Evolutionary conservation across 768 basidiomycete genomes (phyloP).

Genomic region (Suillus subalutaceus): DNA sequence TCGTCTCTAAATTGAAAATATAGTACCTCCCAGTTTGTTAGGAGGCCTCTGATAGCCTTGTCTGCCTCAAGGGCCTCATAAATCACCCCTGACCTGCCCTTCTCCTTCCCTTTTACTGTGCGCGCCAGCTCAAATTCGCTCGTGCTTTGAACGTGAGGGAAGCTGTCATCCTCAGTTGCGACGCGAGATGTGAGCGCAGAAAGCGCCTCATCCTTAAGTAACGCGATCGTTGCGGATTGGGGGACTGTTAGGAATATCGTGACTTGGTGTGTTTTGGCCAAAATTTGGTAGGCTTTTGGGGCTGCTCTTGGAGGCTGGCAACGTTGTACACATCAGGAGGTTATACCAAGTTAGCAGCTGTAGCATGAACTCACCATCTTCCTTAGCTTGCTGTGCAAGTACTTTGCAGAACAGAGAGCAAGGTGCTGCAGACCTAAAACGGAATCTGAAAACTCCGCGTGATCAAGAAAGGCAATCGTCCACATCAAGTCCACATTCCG

Average conservation of each 20-base stretch:
- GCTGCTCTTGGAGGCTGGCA: constrained; percentile 53
- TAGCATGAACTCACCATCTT: not conserved
- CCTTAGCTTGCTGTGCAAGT: not conserved
- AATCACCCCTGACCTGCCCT: constrained; percentile 37
- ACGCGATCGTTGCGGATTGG: constrained; percentile 55
- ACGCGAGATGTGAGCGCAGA: constrained; percentile 60
- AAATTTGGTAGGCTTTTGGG: constrained; percentile 67
- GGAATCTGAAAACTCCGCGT: constrained; percentile 30
- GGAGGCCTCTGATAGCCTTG: constrained; percentile 49
- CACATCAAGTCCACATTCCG: constrained; percentile 17
- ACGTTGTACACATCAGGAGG: not conserved
- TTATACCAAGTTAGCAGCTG: not conserved
- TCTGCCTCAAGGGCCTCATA: constrained; percentile 54
- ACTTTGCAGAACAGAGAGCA: not conserved
- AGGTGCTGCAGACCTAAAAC: not conserved
- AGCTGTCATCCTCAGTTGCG: constrained; percentile 28
- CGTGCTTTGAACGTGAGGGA: constrained; percentile 39
- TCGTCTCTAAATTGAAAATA: constrained; percentile 69
- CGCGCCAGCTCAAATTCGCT: constrained; percentile 70
- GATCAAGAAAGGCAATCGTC: constrained; percentile 13
- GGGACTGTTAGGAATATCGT: constrained; percentile 62
- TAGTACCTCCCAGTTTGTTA: constrained; percentile 67
- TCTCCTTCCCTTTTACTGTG: constrained; percentile 53
- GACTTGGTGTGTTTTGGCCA: constrained; percentile 75
- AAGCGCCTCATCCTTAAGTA: constrained; percentile 65